Percentiles rank a stretch among this genome's conserved stretches.
phyloP scores from a whole-genome alignment of 139 green algal genomes.

The Nannochloris sp. region DNA sequence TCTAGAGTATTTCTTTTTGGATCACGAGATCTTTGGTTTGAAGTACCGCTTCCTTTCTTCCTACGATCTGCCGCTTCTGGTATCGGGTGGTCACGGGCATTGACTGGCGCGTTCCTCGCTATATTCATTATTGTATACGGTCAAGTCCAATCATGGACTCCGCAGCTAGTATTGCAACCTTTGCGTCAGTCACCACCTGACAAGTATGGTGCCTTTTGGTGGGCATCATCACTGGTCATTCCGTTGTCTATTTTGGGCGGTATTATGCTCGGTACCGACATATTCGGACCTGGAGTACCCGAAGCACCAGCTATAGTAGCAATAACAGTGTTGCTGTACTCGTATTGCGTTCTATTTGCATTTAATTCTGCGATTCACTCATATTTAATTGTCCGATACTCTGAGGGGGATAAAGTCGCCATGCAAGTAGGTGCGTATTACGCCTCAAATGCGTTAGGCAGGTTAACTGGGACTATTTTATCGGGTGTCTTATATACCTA shows the following conservation, averaged over 20 bases:
- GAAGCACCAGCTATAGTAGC: slow-evolving; percentile 4
- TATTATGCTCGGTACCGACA: slow-evolving; percentile 41
- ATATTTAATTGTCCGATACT: slow-evolving; percentile 74
- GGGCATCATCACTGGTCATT: slow-evolving; percentile 48
- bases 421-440: slow-evolving; percentile 87
- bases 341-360: slow-evolving; percentile 81
- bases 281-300: slow-evolving; percentile 29
- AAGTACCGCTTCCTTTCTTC: slow-evolving; percentile 84
- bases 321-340: slow-evolving; percentile 37
- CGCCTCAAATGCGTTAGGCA: slow-evolving; percentile 69
- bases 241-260: slow-evolving; percentile 45
- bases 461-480: slow-evolving; percentile 65
- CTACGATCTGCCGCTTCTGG: slow-evolving; percentile 49
- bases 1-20: slow-evolving; percentile 67
- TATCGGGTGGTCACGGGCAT: slow-evolving; percentile 56
- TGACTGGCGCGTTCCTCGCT: slow-evolving; percentile 49
- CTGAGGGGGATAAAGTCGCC: slow-evolving; percentile 69
- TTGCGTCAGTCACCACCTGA: slow-evolving; percentile 69
- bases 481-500: slow-evolving; percentile 73
- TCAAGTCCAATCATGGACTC: slow-evolving; percentile 74
- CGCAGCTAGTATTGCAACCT: slow-evolving; percentile 60
- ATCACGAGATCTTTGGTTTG: slow-evolving; percentile 79
- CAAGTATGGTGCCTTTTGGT: slow-evolving; percentile 60
- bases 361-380: slow-evolving; percentile 76
- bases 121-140: slow-evolving; percentile 57